Evolutionary conservation across 2,329 filamentous ascomycete species (phyloP), one percentile per base, ranked within the genome.

Genomic region (Achaetomium macrosporum): DNA sequence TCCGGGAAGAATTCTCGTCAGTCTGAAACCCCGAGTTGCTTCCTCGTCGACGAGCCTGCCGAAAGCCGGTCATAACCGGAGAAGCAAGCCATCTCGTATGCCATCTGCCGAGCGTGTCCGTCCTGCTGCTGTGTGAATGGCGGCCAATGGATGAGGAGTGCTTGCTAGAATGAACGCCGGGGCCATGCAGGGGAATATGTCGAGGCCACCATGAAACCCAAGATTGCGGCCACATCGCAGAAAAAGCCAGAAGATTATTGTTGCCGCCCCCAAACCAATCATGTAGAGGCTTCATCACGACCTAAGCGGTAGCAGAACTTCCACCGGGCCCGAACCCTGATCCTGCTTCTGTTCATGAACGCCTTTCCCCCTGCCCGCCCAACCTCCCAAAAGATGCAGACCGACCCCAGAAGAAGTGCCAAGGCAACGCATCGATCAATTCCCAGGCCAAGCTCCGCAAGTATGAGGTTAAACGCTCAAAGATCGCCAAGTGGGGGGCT

Each of bases 201-300:
- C 50, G 46, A 45, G 42, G n/a, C n/a, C n/a, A 42, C 39, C 44
- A 49, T 48, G 51, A 47, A 51, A 47, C 53, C 47, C 51, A 55
- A 56, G 42, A 53, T 48, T 19, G 19, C 41, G 41, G 50, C 43
- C 43, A 53, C 55, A 57, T 53, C 49, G 47, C 29, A 46, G 35
- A 47, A 52, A 55, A 29, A 29, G 41, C 42, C 40, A 54, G 35
- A 49, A 46, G 35, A 51, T 55, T 54, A 50, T n/a, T 45, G 30
- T 25, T 7, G 25, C 25, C 25, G 7, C 46, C 47, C 54, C 51
- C 15, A 36, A 49, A 54, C 35, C 36, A 16, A 47, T 30, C 48
- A 48, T 49, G 46, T 25, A 52, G 37, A 45, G 46, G 20, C 33
- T 33, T 50, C 42, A 51, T 52, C 49, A 33, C 39, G 45, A 50